Conservation (phyloP, 2,329 filamentous ascomycete genomes). For the Exophiala bonariae region DNA sequence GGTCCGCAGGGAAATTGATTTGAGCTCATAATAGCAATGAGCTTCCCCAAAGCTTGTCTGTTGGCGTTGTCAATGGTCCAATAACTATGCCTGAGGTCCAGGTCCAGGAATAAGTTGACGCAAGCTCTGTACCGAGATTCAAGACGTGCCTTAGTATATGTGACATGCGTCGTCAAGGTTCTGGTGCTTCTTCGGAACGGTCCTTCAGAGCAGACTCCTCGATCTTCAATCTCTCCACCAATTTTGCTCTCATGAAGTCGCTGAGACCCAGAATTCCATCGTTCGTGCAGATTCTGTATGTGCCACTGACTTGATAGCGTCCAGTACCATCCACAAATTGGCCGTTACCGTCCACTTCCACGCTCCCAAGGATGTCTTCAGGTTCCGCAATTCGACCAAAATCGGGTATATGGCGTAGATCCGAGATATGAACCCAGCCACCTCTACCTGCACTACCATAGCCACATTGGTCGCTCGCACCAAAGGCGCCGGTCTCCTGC, state of each 20-base stretch:
- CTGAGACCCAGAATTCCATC: conserved; percentile 58
- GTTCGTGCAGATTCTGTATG: conserved; percentile 61
- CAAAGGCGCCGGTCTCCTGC: conserved; percentile 51
- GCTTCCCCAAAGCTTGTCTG: too few species aligned
- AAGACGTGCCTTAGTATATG: too few species aligned
- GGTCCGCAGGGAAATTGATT: too few species aligned
- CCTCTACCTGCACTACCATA: conserved; percentile 58
- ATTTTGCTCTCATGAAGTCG: conserved; percentile 49
- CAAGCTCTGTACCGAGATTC: too few species aligned
- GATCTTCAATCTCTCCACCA: conserved; percentile 46
- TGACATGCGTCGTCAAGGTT: too few species aligned
- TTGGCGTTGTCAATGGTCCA: too few species aligned
- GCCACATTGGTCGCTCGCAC: conserved; percentile 60
- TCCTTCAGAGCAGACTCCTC: conserved; percentile 30
- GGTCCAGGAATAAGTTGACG: too few species aligned
- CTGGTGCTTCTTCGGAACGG: too few species aligned
- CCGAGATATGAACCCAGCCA: conserved; percentile 65
- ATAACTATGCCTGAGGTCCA: too few species aligned
- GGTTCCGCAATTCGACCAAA: conserved; percentile 64
- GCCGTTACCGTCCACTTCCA: conserved; percentile 61
- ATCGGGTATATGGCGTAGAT: conserved; percentile 60
- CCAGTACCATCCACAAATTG: conserved; percentile 58
- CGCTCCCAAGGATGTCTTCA: conserved; percentile 65
- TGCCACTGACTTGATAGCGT: conserved; percentile 61
- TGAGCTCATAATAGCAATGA: too few species aligned